These are phyloP conservation scores for Saccharomycopsis sp. DNA, from an alignment of 805 yeast genomes.

Conservation along the genomic window DNA sequence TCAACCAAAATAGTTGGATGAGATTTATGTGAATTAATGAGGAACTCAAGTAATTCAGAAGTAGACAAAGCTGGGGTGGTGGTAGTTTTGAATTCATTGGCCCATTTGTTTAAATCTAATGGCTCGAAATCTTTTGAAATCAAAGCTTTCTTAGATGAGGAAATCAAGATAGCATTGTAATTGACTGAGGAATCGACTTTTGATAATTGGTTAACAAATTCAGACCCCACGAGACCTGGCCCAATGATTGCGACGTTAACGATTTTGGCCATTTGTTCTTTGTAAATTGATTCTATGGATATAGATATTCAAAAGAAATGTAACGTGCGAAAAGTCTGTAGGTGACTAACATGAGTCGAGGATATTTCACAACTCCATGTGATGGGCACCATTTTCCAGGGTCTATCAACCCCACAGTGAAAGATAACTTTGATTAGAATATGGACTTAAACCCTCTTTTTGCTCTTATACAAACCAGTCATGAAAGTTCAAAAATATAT, in stretches of 20 bases:
- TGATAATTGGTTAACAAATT: slow-evolving; percentile 77
- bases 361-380: background rate
- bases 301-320: background rate
- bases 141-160: slow-evolving; percentile 66
- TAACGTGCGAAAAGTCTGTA: background rate
- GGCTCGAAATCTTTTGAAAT: slow-evolving; percentile 66
- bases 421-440: too few relatives aligned
- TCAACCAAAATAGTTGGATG: slow-evolving; percentile 81
- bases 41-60: slow-evolving; percentile 51
- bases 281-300: background rate
- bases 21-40: slow-evolving; percentile 35
- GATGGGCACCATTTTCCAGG: background rate
- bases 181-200: slow-evolving; percentile 51
- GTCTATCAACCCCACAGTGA: too few relatives aligned
- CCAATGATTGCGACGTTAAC: slow-evolving; percentile 72
- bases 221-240: slow-evolving; percentile 93
- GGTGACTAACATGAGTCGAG: background rate
- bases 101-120: slow-evolving; percentile 56
- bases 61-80: slow-evolving; percentile 43
- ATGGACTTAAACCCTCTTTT: too few relatives aligned
- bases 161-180: slow-evolving; percentile 74
- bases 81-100: slow-evolving; percentile 38
- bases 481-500: slow-evolving; percentile 25
- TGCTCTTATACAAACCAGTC: too few relatives aligned
- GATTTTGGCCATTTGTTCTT: slow-evolving; percentile 22